These are phyloP conservation scores for Echeveria elegans DNA, from an alignment of 164 flowering plant genomes.

Conservation along the genomic window DNA sequence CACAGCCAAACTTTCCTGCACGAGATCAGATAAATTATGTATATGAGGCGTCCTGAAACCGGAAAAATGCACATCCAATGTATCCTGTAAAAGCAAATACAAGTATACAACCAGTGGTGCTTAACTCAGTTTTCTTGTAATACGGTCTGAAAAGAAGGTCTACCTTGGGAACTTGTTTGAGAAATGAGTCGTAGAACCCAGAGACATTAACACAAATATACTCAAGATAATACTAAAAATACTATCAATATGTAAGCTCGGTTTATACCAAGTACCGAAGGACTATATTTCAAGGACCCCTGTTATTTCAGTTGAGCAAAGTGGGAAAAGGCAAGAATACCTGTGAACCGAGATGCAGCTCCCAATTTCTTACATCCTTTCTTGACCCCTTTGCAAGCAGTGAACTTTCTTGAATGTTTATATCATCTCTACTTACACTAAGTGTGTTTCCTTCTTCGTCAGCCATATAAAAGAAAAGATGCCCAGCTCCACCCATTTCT, in stretches of 20 bases:
- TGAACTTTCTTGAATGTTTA: constrained; percentile 31
- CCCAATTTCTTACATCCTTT: constrained; percentile 70
- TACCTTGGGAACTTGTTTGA: background rate
- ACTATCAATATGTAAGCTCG: background rate
- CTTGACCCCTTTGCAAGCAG: constrained; percentile 65
- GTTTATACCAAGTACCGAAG: background rate
- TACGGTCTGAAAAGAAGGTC: background rate
- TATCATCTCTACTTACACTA: constrained; percentile 27
- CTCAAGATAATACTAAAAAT: background rate
- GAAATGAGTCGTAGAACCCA: background rate
- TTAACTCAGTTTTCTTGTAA: background rate
- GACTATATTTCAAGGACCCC: background rate
- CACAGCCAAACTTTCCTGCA: constrained; percentile 50
- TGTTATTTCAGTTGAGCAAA: background rate
- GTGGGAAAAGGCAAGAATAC: constrained; percentile 23
- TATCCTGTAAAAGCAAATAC: constrained; percentile 46
- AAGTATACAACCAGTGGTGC: constrained; percentile 3
- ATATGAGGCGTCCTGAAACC: constrained; percentile 76
- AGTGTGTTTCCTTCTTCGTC: constrained; percentile 75
- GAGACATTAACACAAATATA: background rate
- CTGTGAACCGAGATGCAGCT: constrained; percentile 66
- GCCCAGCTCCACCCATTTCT: constrained; percentile 37
- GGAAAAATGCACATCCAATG: constrained; percentile 63
- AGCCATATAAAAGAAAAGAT: constrained; percentile 87
- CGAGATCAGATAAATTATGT: constrained; percentile 86